Evolutionary conservation across 2,329 filamentous ascomycete genomes (phyloP), one percentile per base, ranked within the genome.

Genomic region (Fusarium sp.): DNA sequence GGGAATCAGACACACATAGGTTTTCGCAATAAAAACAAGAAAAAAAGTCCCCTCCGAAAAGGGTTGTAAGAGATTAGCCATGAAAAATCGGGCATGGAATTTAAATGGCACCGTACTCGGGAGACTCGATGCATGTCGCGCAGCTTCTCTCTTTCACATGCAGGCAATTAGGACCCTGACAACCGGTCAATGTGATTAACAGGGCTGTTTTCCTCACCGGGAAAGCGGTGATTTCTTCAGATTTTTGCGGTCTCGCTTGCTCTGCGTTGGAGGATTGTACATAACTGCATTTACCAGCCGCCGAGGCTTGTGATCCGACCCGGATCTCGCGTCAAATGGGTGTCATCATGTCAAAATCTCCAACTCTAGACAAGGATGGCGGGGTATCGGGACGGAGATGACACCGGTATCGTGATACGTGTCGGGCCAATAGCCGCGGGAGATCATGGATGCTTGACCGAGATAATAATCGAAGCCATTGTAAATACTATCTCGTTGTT

Each of bases 291-390:
- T 58, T 39, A 43, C 22, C 57, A 54, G 52, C 63, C 60, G 60
- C 60, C 49, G 35, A 62, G 41, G 40, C 40, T 40, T 66, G 51
- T 54, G 58, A 67, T 51, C 43, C 30, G 37, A 59, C 32, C 47
- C 62, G 55, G 50, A 61, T 64, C 56, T 54, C 49, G 67, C 58
- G 62, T 53, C 20, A 50, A 55, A 57, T 30, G 67, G 67, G 59
- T 68, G 53, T 58, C 45, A 62, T 65, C 63, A 70, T 47, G 50
- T 70, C 67, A 62, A 61, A 48, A 47, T 57, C 32, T 39, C 24
- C 35, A 52, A 28, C 35, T n/a, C n/a, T 10, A 28, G 39, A 41
- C 55, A 64, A 55, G 65, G 62, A 62, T 69, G 28, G 51, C 50
- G 65, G 65, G 44, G 50, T 52, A 56, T 68, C 51, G 58, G 52